Conservation (phyloP, 768 basidiomycete genomes). For the Chlorophyllum brunneum region DNA sequence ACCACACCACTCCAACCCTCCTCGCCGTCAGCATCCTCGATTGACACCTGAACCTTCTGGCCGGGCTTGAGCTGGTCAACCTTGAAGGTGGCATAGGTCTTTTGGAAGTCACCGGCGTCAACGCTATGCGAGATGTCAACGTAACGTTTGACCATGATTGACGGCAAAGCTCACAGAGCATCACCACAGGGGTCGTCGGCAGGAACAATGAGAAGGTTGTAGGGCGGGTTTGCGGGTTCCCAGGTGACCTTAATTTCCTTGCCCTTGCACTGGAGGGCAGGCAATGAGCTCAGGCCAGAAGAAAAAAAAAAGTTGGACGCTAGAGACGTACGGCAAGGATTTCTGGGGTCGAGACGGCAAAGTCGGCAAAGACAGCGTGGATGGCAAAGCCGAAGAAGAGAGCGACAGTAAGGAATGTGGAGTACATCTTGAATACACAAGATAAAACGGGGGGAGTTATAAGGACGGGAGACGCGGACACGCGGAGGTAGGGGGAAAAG, state of each 20-base stretch:
- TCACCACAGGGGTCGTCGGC: constrained; percentile 54
- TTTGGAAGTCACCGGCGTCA: constrained; percentile 55
- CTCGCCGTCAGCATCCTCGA: constrained; percentile 47
- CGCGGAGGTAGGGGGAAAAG: constrained; percentile 21
- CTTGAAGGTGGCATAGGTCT: constrained; percentile 41
- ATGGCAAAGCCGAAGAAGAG: constrained; percentile 60
- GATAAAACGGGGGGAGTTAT: constrained; percentile 24
- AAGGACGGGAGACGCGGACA: constrained; percentile 20
- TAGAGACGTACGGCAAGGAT: constrained; percentile 47
- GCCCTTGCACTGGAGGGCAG: constrained; percentile 42
- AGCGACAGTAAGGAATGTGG: constrained; percentile 72
- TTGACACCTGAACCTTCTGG: constrained; percentile 43
- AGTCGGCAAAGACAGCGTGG: constrained; percentile 47
- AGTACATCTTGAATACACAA: constrained; percentile 58
- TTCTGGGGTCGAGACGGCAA: constrained; percentile 48
- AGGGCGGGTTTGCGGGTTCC: constrained; percentile 43
- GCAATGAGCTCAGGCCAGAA: constrained; percentile 5
- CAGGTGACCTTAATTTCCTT: constrained; percentile 45
- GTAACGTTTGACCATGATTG: not conserved
- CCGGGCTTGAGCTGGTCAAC: constrained; percentile 41
- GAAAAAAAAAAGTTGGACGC: not conserved
- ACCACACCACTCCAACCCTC: constrained; percentile 70
- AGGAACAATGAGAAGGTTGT: constrained; percentile 54
- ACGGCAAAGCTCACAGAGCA: constrained; percentile 44
- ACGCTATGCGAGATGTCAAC: constrained; percentile 32